Evolutionary conservation across 225 moss, liverwort and hornwort species (phyloP).

Genomic region (Antitrichia curtipendula): DNA sequence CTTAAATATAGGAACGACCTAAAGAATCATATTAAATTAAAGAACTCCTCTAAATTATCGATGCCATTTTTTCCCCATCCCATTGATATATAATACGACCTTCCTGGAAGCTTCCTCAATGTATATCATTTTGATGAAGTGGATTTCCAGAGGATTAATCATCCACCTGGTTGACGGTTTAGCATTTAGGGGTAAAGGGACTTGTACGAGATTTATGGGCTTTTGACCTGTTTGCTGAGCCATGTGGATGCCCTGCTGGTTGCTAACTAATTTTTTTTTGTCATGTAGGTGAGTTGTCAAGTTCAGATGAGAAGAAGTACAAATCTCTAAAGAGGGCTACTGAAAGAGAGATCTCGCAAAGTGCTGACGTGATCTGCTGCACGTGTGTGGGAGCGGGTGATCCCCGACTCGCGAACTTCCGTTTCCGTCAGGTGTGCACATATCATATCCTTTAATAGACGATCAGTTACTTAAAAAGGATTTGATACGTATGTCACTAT

Average conservation of each 20-base stretch:
- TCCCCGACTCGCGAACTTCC: conserved; percentile 87
- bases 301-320: conserved; percentile 97
- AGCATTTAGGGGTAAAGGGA: neutral
- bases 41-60: neutral
- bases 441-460: neutral
- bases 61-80: neutral
- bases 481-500: neutral
- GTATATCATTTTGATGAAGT: neutral
- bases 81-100: neutral
- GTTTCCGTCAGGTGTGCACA: conserved; percentile 77
- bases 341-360: conserved; percentile 83
- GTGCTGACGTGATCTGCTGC: conserved; percentile 97
- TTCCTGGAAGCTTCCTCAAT: neutral
- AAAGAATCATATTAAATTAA: neutral
- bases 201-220: neutral
- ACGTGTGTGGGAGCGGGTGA: conserved; percentile 99
- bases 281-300: conserved; percentile 76
- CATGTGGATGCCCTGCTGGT: neutral
- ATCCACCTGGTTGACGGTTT: neutral
- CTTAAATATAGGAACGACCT: neutral
- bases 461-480: neutral
- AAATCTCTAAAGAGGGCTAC: conserved; percentile 90
- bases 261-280: neutral
- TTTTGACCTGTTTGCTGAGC: neutral
- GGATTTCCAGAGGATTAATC: neutral